Percentiles rank a stretch among this genome's conserved stretches.
These are phyloP conservation scores for Colletotrichum sp. DNA, from an alignment of 2,329 filamentous ascomycete genomes.

Conservation along the genomic window DNA sequence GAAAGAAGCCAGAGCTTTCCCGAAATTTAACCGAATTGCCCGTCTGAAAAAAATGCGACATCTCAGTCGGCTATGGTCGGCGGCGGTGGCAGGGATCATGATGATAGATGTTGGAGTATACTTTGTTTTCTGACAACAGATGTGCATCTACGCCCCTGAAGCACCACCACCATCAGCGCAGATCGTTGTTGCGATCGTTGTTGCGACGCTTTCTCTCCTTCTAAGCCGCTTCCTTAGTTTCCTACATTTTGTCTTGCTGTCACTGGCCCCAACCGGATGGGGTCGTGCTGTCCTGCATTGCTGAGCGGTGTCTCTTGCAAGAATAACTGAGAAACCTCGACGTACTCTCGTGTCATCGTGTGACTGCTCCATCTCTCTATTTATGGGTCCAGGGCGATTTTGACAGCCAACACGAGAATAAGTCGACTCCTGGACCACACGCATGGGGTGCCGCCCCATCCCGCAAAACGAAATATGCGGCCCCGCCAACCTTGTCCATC, in stretches of 20 bases:
- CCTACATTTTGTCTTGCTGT: too few species aligned
- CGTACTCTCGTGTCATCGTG: accelerated
- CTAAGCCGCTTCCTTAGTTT: accelerated
- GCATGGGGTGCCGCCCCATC: neutral
- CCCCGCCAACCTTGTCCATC: accelerated
- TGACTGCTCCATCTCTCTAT: accelerated
- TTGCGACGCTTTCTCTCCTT: accelerated
- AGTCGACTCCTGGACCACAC: neutral
- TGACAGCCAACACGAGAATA: accelerated
- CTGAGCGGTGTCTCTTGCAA: neutral
- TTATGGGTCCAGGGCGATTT: accelerated
- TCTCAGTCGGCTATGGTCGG: neutral
- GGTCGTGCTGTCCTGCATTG: neutral
- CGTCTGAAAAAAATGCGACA: neutral
- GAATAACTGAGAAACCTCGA: neutral
- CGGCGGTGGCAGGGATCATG: neutral
- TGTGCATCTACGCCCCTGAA: too few species aligned
- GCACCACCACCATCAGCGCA: neutral
- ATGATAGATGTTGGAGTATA: neutral
- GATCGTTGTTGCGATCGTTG: accelerated
- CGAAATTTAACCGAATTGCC: too few species aligned
- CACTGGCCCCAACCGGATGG: too few species aligned
- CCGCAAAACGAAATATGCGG: neutral
- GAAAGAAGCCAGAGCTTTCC: too few species aligned
- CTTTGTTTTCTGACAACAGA: too few species aligned